These are phyloP conservation scores for Xylariales sp. DNA, from an alignment of 2,329 filamentous ascomycete species.

Conservation along the genomic window DNA sequence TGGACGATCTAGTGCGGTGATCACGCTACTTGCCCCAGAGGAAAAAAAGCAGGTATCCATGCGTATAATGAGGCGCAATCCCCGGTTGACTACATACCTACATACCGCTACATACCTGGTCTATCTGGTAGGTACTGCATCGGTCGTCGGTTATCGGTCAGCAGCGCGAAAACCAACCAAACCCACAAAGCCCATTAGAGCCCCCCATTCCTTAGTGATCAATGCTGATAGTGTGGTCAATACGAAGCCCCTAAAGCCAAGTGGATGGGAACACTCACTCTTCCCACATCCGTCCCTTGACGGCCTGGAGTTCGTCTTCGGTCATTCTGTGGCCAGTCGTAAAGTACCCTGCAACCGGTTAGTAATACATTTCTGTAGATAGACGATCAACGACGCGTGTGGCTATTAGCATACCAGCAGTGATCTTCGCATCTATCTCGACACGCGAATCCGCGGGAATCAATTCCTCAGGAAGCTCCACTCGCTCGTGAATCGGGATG, in stretches of 20 bases:
- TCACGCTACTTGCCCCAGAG: conserved; percentile 32
- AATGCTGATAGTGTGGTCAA: conserved; percentile 52
- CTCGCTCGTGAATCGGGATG: conserved; percentile 87
- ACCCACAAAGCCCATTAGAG: conserved; percentile 33
- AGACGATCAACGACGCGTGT: conserved; percentile 23
- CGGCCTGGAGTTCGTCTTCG: conserved; percentile 83
- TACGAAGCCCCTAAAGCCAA: conserved; percentile 36
- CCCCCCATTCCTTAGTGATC: conserved; percentile 51
- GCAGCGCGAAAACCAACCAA: conserved; percentile 33
- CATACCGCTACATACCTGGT: too few species aligned
- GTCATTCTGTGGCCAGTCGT: conserved; percentile 92
- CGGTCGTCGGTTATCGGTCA: conserved; percentile 30
- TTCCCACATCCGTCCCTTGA: conserved; percentile 93
- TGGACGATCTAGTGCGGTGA: conserved; percentile 41
- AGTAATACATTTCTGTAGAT: conserved; percentile 37
- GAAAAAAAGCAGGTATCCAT: conserved; percentile 36
- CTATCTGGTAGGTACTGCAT: conserved; percentile 30
- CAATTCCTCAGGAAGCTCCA: conserved; percentile 92
- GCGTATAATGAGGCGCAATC: conserved; percentile 21
- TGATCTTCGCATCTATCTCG: conserved; percentile 99
- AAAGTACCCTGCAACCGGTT: conserved; percentile 70
- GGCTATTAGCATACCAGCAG: conserved; percentile 73
- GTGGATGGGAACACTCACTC: conserved; percentile 63
- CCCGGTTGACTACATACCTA: conserved; percentile 19
- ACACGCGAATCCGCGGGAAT: conserved; percentile 95